These are phyloP conservation scores for Protea cynaroides DNA, from an alignment of 164 flowering plant genomes.

Conservation along the genomic window DNA sequence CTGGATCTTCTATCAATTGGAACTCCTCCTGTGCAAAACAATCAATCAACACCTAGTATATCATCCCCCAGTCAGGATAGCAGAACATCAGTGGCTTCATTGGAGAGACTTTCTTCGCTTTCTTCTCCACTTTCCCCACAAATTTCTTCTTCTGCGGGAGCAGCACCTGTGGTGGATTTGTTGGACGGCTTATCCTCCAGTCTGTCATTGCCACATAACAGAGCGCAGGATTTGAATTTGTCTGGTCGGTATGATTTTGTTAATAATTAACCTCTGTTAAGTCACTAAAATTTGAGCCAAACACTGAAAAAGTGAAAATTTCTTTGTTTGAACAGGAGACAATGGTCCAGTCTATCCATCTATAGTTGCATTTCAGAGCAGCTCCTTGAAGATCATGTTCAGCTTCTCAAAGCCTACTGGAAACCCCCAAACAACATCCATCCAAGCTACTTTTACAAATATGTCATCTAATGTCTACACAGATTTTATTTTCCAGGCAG, in stretches of 20 bases:
- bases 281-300: not conserved
- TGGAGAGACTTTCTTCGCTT: constrained; percentile 45
- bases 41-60: constrained; percentile 36
- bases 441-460: constrained; percentile 74
- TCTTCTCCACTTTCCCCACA: constrained; percentile 36
- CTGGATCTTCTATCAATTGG: constrained; percentile 88
- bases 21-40: constrained; percentile 46
- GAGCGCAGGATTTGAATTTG: not conserved
- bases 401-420: constrained; percentile 75
- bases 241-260: constrained; percentile 5
- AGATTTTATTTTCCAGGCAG: constrained; percentile 91
- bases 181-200: constrained; percentile 64
- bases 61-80: constrained; percentile 39
- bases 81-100: constrained; percentile 29
- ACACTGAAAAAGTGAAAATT: not conserved
- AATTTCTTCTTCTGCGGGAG: constrained; percentile 36
- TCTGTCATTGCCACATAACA: constrained; percentile 37
- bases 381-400: constrained; percentile 60
- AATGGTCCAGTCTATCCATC: constrained; percentile 61
- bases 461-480: constrained; percentile 51
- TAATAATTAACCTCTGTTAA: not conserved
- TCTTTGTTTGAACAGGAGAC: constrained; percentile 34
- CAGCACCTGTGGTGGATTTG: constrained; percentile 70
- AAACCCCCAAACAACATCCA: constrained; percentile 53
- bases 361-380: constrained; percentile 75